Conservation (phyloP, 495 filamentous ascomycete genomes). For the Xylaria curta region DNA sequence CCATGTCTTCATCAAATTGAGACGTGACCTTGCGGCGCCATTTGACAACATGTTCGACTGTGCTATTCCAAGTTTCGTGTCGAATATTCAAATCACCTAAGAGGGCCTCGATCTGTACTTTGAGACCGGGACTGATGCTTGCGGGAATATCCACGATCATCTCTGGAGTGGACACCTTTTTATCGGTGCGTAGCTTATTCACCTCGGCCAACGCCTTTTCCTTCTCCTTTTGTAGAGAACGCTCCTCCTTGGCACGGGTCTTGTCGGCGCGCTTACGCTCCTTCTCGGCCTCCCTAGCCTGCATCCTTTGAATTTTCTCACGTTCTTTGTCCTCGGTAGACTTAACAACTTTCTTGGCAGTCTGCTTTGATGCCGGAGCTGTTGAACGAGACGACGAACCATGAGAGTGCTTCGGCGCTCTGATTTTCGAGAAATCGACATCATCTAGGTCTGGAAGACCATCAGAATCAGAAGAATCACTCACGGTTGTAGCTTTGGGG, state of each 20-base stretch:
- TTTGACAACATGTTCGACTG: conserved; percentile 66
- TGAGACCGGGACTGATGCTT: conserved; percentile 60
- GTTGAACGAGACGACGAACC: conserved; percentile 33
- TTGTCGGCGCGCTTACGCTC: conserved; percentile 58
- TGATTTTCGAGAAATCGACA: conserved; percentile 38
- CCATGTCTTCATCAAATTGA: conserved; percentile 65
- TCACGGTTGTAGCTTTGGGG: conserved; percentile 19
- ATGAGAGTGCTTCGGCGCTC: conserved; percentile 12
- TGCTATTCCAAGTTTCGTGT: conserved; percentile 52
- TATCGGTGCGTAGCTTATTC: conserved; percentile 77
- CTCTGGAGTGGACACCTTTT: conserved; percentile 76
- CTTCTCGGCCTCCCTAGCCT: conserved; percentile 60
- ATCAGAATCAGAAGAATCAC: conserved; percentile 42
- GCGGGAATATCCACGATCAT: conserved; percentile 83
- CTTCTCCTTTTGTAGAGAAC: conserved; percentile 67
- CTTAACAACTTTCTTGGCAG: conserved; percentile 36
- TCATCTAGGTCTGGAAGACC: conserved; percentile 49
- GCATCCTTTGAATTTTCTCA: conserved; percentile 46
- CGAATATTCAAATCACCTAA: conserved; percentile 49
- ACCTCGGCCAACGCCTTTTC: conserved; percentile 74
- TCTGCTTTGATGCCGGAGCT: conserved; percentile 11
- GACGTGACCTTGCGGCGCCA: conserved; percentile 77
- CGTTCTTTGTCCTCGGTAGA: conserved; percentile 43
- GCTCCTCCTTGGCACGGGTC: conserved; percentile 64
- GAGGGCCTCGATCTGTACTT: conserved; percentile 63